Evolutionary conservation across 192 early-diverging fungal genomes (phyloP), one percentile per base, ranked within the genome.

Genomic region (Linnemannia exigua): DNA sequence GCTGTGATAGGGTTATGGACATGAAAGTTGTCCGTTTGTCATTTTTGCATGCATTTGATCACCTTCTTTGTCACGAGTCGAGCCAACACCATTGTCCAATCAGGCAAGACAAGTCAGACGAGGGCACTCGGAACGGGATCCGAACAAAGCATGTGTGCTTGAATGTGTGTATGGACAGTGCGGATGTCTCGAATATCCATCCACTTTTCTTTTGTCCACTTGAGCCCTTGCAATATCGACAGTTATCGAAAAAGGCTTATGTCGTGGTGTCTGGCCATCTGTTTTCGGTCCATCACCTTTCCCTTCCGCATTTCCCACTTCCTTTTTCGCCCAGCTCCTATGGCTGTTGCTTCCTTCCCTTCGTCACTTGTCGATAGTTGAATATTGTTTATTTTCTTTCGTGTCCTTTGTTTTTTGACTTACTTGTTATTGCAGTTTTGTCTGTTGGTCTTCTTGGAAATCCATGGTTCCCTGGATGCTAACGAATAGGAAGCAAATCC

Each of bases 401-500:
- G 41, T 3, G 51, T 8, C 15, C 15, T 8, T 52, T 52, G 4
- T 25, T 1, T 16, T 48, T 48, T 20, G 12, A 63, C 52, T 25
- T 3, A 25, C 41, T 28, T 58, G 22, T 11, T 58, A 8, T 58
- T 58, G n/a, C 6, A 25, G 0, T 58, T 22, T 25, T 58, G 54
- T 31, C 31, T 31, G 28, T 15, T 25, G 58, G 28, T 11, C 58
- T 63, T 63, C 58, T 31, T 31, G 31, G 58, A 63, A 63, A 63
- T 63, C 58, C 58, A 63, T 31, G 28, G 58, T 63, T 63, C 58
- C 58, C 58, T 63, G 12, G 58, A 31, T 63, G 58, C 28, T 12
- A 63, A 31, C 58, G 28, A 63, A 63, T 63, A 63, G 58, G 58
- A 63, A 63, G 11, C 58, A 63, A 25, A 63, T 63, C 58, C 58